Base-by-base conservation (phyloP, 2,329 filamentous ascomycete species). In the Chrysoporthe cubensis region DNA sequence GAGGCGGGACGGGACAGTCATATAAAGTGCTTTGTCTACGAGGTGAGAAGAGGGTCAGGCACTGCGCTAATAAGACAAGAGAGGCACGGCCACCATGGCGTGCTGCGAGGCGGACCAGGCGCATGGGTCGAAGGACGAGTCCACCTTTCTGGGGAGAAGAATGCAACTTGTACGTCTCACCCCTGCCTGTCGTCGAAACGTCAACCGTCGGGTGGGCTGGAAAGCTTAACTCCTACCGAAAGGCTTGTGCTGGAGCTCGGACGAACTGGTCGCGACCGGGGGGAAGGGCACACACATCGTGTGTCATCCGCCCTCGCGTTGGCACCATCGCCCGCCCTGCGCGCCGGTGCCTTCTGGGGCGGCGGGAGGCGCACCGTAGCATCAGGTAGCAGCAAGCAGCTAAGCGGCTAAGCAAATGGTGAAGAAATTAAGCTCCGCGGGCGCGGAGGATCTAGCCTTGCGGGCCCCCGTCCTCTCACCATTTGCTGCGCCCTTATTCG, bases 11-110 rank as follows among this genome's bases (percentile, higher is more conserved):
- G 13, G 26, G 26, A 54, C 11, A 13, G 50, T 34, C 50, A 54
- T 34, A 54, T 54, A 54, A 54, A 26, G 13, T 54, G 50, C 13
- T 54, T 54, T 54, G 50, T 32, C 50, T 54, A 54, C 14, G 11
- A 32, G 26, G 50, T 34, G 21, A 54, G 21, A 26, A 50, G 13
- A 11, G 48, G 6, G 4, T 21, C 26, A 4, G 4, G 50, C 26
- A n/a, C 46, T 32, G 32, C 3, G 21, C 32, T 8, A 21, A n/a
- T 48, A 48, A 52, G n/a, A n/a, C 13, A 52, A 26, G 48, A n/a
- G 26, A n/a, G 26, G 13, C 50, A 54, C 50, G 21, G 50, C 26
- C 48, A 52, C 26, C 48, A 52, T 52, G 8, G 21, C 21, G 50
- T 54, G 2, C 21, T 7, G 32, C 11, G 5, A 54, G 21, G 50